Evolutionary conservation across 2,329 filamentous ascomycete genomes (phyloP).

Genomic region (Ophiocordyceps robertsii): DNA sequence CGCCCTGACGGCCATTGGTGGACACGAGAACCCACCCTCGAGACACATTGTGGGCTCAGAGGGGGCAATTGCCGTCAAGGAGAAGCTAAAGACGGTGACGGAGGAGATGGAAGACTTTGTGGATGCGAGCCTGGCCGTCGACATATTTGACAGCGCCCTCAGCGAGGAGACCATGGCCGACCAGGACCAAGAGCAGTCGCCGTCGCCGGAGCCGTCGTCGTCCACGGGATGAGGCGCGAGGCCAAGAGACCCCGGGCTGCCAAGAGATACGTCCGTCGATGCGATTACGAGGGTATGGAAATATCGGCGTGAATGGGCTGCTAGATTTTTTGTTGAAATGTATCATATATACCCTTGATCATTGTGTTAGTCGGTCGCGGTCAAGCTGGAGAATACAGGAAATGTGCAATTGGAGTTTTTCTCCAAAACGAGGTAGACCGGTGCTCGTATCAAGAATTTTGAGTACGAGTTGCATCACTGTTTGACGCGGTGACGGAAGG

Average conservation of each 20-base stretch:
- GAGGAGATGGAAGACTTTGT: slow-evolving; percentile 96
- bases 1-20: slow-evolving; percentile 81
- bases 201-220: neutral
- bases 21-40: slow-evolving; percentile 89
- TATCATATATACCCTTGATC: too few relatives aligned
- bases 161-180: slow-evolving; percentile 35
- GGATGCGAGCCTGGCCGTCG: slow-evolving; percentile 74
- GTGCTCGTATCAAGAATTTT: too few relatives aligned
- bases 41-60: slow-evolving; percentile 89
- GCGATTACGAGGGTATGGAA: too few relatives aligned
- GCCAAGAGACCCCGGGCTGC: neutral
- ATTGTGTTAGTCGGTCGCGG: too few relatives aligned
- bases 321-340: too few relatives aligned
- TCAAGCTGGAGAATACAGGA: too few relatives aligned
- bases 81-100: slow-evolving; percentile 91
- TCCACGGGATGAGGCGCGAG: neutral
- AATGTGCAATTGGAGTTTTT: too few relatives aligned
- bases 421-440: too few relatives aligned
- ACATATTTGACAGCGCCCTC: slow-evolving; percentile 51
- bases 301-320: too few relatives aligned
- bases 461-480: too few relatives aligned
- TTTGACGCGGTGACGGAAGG: too few relatives aligned
- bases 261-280: neutral
- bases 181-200: slow-evolving; percentile 7
- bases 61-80: slow-evolving; percentile 75